Base-by-base conservation (phyloP, 768 basidiomycete species). In the Pisolithus tinctorius region DNA sequence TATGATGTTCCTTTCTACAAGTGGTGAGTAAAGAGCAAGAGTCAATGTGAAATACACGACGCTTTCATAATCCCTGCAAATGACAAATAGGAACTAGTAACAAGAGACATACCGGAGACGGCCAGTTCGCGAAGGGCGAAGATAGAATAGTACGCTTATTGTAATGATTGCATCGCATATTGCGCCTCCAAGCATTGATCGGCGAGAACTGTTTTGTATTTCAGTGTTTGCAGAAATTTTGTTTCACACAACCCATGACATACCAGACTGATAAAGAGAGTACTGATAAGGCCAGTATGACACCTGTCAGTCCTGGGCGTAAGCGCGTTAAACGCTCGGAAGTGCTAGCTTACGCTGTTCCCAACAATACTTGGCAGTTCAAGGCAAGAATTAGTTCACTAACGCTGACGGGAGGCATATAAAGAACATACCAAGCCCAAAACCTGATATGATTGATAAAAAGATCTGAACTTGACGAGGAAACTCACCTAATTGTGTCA, bases 81-180 rank as follows among this genome's bases (percentile, higher is more conserved):
- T 20, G 20, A 20, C 20, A 20, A 20, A 20, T 20, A 20, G 20
- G 20, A 20, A 9, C 36, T 3, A 23, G 25, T 43, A 26, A 43
- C 34, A 27, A 16, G 20, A 14, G 8, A 9, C 5, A 14, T 53
- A 63, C 62, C 61, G 52, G 23, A 17, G 34, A 29, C 39, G 11
- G 7, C 43, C 56, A 20, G 50, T 49, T 31, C 56, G 51, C 17
- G 13, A 42, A 16, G 59, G 42, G 16, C 48, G 56, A 26, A 63
- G 45, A 30, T 60, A 60, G 47, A 54, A 64, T 1, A 49, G 26
- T n/a, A 63, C 36, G 8, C 58, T 55, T 16, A 4, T 1, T 1
- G 59, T 63, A 48, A 65, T 63, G 37, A 50, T 6, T 13, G 43
- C 45, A 48, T 62, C 61, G n/a, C 63, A 64, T 13, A 54, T 2